These are phyloP conservation scores for Albizia julibrissin DNA, from an alignment of 306 rosid species.

Conservation along the genomic window DNA sequence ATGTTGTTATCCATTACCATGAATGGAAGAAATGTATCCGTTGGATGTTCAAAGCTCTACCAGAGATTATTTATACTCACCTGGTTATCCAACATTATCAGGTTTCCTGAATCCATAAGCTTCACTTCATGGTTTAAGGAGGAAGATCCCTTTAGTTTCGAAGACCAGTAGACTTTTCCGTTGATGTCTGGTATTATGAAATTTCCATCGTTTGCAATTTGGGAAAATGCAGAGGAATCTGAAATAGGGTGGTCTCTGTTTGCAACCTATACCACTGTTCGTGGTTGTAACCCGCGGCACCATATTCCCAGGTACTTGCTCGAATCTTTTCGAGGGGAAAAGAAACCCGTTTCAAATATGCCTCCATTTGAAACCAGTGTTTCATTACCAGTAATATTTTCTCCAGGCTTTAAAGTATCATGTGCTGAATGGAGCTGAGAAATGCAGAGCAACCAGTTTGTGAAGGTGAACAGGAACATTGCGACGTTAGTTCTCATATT, in stretches of 20 bases:
- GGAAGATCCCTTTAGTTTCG: neutral
- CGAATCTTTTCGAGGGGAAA: constrained; percentile 13
- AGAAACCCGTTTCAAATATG: constrained; percentile 46
- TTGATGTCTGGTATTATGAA: constrained; percentile 17
- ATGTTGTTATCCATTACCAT: constrained; percentile 42
- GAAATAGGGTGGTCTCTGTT: constrained; percentile 27
- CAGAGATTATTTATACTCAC: neutral
- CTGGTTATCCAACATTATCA: constrained; percentile 24
- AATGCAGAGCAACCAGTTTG: neutral
- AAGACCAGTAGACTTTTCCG: constrained; percentile 17
- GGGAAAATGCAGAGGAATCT: constrained; percentile 26
- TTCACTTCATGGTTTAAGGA: neutral
- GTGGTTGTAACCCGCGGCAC: neutral
- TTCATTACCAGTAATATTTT: neutral
- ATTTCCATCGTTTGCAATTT: constrained; percentile 38
- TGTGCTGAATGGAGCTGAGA: neutral
- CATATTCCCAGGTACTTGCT: constrained; percentile 47
- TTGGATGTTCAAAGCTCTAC: constrained; percentile 54
- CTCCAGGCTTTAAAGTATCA: neutral
- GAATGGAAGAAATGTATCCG: constrained; percentile 54
- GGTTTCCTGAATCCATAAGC: constrained; percentile 52
- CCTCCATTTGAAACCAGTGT: constrained; percentile 36
- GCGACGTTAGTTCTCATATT: constrained; percentile 2
- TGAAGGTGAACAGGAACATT: neutral
- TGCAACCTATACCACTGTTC: constrained; percentile 53